phyloP scores from a whole-genome alignment of 139 green algal species.

The Bryopsis sp. region DNA sequence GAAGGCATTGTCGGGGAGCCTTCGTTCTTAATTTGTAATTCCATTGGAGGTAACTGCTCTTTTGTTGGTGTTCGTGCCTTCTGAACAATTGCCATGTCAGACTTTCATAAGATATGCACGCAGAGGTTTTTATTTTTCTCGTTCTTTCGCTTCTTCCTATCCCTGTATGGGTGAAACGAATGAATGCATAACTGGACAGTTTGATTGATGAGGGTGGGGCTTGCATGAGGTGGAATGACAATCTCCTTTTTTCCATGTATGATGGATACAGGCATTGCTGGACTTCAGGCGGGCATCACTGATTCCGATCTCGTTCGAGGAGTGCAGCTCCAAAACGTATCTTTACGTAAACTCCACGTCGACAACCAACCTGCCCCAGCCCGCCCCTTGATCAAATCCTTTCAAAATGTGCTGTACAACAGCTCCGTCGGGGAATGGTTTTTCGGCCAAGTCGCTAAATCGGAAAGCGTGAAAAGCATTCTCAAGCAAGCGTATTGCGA shows the following conservation, averaged over 20 bases:
- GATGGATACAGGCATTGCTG: constrained; percentile 28
- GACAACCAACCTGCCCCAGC: constrained; percentile 34
- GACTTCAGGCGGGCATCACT: constrained; percentile 28
- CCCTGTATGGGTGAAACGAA: too few relatives aligned
- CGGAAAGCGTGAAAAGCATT: constrained; percentile 68
- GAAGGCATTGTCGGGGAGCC: constrained; percentile 40
- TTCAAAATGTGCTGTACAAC: constrained; percentile 12
- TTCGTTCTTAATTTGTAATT: constrained; percentile 77
- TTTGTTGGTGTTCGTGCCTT: background rate
- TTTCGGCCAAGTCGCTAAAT: background rate
- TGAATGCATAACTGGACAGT: too few relatives aligned
- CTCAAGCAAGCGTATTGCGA: constrained; percentile 82
- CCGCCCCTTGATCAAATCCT: constrained; percentile 35
- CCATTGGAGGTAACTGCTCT: constrained; percentile 56
- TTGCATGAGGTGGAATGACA: too few relatives aligned
- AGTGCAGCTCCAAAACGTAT: constrained; percentile 74
- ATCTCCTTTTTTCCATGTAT: too few relatives aligned
- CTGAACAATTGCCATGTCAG: too few relatives aligned
- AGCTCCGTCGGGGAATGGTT: background rate
- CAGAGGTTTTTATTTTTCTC: too few relatives aligned
- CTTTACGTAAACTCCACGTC: constrained; percentile 66
- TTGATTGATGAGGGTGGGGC: too few relatives aligned
- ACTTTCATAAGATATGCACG: too few relatives aligned
- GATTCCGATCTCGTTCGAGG: constrained; percentile 45
- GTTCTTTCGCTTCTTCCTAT: too few relatives aligned